Conservation (phyloP, 805 yeast species). For the Saccharomycopsis babjevae region DNA sequence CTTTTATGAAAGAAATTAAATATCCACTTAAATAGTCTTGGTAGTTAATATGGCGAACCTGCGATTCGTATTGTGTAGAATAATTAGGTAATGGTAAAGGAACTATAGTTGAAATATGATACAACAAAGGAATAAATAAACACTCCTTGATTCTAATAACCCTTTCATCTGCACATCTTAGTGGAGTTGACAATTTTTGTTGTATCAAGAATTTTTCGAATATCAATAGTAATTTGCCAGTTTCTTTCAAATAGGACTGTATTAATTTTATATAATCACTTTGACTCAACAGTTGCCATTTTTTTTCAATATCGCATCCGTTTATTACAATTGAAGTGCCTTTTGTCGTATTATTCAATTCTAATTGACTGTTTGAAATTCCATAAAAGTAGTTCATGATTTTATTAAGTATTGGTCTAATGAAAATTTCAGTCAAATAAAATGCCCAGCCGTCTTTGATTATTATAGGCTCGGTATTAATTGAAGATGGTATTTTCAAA, state of each 20-base stretch:
- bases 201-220: slow-evolving; percentile 15
- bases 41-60: slow-evolving; percentile 7
- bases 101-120: slow-evolving; percentile 11
- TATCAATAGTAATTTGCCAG: slow-evolving; percentile 13
- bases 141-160: slow-evolving; percentile 15
- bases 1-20: slow-evolving; percentile 9
- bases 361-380: neutral
- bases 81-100: slow-evolving; percentile 15
- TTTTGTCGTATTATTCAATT: neutral
- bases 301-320: slow-evolving; percentile 4
- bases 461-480: slow-evolving; percentile 5
- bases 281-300: slow-evolving; percentile 11
- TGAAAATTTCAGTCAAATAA: slow-evolving; percentile 17
- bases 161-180: slow-evolving; percentile 17
- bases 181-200: slow-evolving; percentile 14
- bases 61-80: neutral
- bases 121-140: slow-evolving; percentile 15
- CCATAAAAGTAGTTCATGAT: slow-evolving; percentile 11
- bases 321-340: neutral
- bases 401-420: slow-evolving; percentile 15
- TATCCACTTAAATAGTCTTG: slow-evolving; percentile 9
- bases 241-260: slow-evolving; percentile 14
- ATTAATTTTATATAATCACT: slow-evolving; percentile 9
- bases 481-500: slow-evolving; percentile 8
- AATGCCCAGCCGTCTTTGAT: slow-evolving; percentile 18